phyloP scores from a whole-genome alignment of 2,329 filamentous ascomycete species.

The Fusarium chlamydosporum region DNA sequence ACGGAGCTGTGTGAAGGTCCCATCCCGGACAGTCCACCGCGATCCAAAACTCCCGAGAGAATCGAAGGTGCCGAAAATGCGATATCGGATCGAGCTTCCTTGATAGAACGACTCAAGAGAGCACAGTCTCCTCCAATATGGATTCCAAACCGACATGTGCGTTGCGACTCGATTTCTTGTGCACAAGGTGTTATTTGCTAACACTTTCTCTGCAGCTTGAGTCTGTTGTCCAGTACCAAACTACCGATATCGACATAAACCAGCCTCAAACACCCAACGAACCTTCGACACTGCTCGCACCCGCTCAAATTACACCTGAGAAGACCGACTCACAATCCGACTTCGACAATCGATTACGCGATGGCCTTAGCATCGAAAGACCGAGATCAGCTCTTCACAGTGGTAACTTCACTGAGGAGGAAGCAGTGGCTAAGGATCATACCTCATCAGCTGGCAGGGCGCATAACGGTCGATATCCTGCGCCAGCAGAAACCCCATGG shows the following conservation, averaged over 20 bases:
- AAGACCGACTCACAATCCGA: constrained; percentile 39
- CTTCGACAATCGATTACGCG: constrained; percentile 61
- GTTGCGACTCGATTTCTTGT: constrained; percentile 45
- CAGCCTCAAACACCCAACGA: constrained; percentile 54
- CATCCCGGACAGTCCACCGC: constrained; percentile 60
- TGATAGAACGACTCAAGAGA: constrained; percentile 88
- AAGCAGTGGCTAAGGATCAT: constrained; percentile 39
- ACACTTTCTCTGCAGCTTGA: constrained; percentile 55
- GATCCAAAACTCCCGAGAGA: constrained; percentile 43
- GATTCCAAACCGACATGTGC: constrained; percentile 75
- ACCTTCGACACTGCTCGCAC: constrained; percentile 60
- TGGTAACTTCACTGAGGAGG: constrained; percentile 72
- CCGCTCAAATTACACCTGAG: constrained; percentile 63
- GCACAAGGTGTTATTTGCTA: constrained; percentile 16
- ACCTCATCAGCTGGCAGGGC: constrained; percentile 12
- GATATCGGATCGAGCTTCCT: constrained; percentile 76
- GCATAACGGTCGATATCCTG: constrained; percentile 31
- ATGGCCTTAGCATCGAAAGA: constrained; percentile 79
- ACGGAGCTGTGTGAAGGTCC: constrained; percentile 74
- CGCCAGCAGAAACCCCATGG: constrained; percentile 58
- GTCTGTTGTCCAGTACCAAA: constrained; percentile 52
- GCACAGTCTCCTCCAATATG: constrained; percentile 82
- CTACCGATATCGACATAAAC: constrained; percentile 32
- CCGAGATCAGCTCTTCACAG: constrained; percentile 82
- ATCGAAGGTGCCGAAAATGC: constrained; percentile 50